A percentile compares a stretch with the other conserved stretches of the same genome.
Evolutionary conservation across 208 protist genomes (phyloP).

Genomic region (Giardia duodenalis): DNA sequence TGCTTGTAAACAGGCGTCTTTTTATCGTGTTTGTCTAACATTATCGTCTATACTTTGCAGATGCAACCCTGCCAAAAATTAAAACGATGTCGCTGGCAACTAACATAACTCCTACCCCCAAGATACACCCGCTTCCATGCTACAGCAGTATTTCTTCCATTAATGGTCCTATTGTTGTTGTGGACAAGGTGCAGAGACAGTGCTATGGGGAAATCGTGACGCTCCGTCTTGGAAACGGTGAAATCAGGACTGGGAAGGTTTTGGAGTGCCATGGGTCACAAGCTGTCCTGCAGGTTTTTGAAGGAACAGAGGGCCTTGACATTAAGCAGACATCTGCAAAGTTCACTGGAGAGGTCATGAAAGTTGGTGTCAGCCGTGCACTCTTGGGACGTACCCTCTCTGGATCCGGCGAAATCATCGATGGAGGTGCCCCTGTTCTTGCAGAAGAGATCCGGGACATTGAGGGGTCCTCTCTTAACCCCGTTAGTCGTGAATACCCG

Average conservation of each 20-base stretch:
- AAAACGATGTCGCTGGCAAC: no score
- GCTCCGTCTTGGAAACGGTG: constrained; percentile 66
- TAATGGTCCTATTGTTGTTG: constrained; percentile 96
- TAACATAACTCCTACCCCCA: neutral
- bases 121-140: constrained; percentile 48
- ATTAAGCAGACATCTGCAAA: constrained; percentile 50
- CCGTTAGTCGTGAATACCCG: constrained; percentile 88
- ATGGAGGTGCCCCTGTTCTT: constrained; percentile 81
- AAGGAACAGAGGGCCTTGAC: constrained; percentile 39
- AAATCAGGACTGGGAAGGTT: constrained; percentile 60
- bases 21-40: no score
- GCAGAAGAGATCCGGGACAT: constrained; percentile 97
- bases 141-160: constrained; percentile 94
- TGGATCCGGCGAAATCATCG: constrained; percentile 95
- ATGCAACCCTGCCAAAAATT: no score
- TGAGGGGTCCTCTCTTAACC: constrained; percentile 97
- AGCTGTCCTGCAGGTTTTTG: constrained; percentile 86
- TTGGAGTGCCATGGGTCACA: constrained; percentile 89
- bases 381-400: constrained; percentile 99
- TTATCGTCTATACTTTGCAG: no score
- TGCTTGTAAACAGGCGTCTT: no score
- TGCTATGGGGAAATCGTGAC: constrained; percentile 99
- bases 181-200: constrained; percentile 92
- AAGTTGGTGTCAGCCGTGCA: constrained; percentile 90
- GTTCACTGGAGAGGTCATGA: constrained; percentile 95